Evolutionary conservation across 176 grass and related monocot genomes (phyloP), one percentile per base, ranked within the genome.

Genomic region (Melocanna baccifera): DNA sequence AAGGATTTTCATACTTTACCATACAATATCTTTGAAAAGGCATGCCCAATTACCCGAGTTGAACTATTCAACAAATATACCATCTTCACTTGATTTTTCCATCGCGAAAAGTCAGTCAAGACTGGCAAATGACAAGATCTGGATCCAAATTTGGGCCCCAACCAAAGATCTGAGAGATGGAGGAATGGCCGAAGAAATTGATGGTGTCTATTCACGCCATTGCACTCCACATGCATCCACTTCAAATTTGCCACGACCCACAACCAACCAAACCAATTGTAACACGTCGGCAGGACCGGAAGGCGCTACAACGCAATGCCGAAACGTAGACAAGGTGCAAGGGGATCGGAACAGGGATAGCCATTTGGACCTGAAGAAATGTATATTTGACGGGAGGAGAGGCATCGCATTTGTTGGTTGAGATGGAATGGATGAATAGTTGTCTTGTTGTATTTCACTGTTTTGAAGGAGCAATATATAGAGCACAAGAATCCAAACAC

Each of bases 111-210:
- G 68, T 12, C 71, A 1, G 66, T 78, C 79, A 79, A 72, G 78
- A 55, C 65, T 9, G 14, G 36, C 1, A 29, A 32, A 52, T 40
- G 59, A 25, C 65, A 22, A 50, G 41, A 83, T 87, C 73, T 4
- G 59, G 67, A 87, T 79, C 79, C 18, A 22, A 12, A 32, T 52
- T 7, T 2, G 66, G 92, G 90, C 32, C 71, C 83, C 86, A 76
- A 8, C 32, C 40, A 6, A 81, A 86, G 89, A 96, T 88, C 66
- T 84, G 87, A 86, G 62, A 62, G 86, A 88, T 20, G 46, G 82
- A 70, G 81, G 85, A 87, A 85, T 89, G 71, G 20, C 62, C 48
- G 19, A 51, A 80, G 85, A 67, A 42, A 85, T 43, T 32, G 71
- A 30, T 22, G 56, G 62, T n/a, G 20, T 13, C 50, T 43, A 28